Evolutionary conservation across 257 asterid species (phyloP).

Genomic region (Ajuga chamaepitys): DNA sequence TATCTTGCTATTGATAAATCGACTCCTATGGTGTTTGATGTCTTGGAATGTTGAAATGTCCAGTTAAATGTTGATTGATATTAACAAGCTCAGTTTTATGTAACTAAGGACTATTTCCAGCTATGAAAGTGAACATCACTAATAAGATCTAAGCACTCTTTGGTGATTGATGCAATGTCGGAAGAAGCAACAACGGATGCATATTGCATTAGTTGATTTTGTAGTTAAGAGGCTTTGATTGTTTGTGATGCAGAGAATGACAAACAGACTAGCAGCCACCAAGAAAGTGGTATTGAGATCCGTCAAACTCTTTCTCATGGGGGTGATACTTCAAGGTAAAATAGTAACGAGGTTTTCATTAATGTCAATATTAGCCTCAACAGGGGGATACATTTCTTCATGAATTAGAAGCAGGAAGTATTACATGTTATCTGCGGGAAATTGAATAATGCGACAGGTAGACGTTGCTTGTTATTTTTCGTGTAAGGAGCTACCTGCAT

Average conservation of each 20-base stretch:
- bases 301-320: slow-evolving; percentile 62
- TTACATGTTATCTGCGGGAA: not conserved
- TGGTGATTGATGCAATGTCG: too few relatives aligned
- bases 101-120: not conserved
- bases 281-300: slow-evolving; percentile 61
- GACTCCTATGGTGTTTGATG: too few relatives aligned
- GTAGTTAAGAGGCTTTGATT: not conserved
- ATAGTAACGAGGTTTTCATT: not conserved
- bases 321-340: slow-evolving; percentile 85
- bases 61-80: not conserved
- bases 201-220: not conserved
- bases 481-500: not conserved
- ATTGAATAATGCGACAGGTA: not conserved
- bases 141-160: not conserved
- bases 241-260: slow-evolving; percentile 47
- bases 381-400: not conserved
- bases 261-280: slow-evolving; percentile 54
- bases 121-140: not conserved
- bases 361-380: slow-evolving; percentile 1
- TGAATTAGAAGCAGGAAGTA: not conserved
- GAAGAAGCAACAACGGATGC: not conserved
- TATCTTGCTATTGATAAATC: not conserved
- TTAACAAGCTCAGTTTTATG: not conserved
- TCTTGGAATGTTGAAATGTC: not conserved
- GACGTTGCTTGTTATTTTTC: not conserved